Base-by-base conservation (phyloP, 257 asterid species). In the Fraxinus pennsylvanica region DNA sequence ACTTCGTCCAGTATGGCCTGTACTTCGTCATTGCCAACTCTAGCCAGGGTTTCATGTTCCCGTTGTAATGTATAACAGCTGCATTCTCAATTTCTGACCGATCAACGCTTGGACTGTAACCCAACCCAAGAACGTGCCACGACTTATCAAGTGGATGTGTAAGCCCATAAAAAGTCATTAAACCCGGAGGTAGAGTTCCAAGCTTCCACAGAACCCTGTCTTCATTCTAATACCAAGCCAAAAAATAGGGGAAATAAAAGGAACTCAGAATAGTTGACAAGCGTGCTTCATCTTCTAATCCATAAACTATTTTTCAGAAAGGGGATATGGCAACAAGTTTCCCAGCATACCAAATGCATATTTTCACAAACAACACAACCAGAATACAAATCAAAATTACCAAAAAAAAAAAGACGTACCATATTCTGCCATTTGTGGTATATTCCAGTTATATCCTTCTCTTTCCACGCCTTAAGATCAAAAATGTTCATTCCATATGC, bases 11-110 rank as follows among this genome's bases (percentile, higher is more conserved):
- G 87, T 90, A 93, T 6, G 97, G 82, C 81, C 90, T 90, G 86
- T 95, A 93, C 96, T 90, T 95, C 0, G 94, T 89, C 98, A 95
- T 90, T 67, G 98, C 99, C 91, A 95, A 77, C 84, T 95, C 99
- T 65, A 95, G 86, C 99, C 99, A 95, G 8, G 99, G 99, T 81
- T 95, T 95, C 99, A 95, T 91, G 89, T 95, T 95, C 84, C 99
- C 99, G 8, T 95, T 95, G 79, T 93, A 95, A 86, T 95, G 99
- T 65, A 95, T 68, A 74, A 95, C 99, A 9, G 99, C 98, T 47
- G 99, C 99, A 81, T 87, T 88, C 85, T 95, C 98, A 21, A 95
- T 95, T 36, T 95, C 99, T 1, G 85, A 52, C 50, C 89, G 85
- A 71, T 95, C 97, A 73, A 95, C 73, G 81, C 97, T 93, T 14